phyloP scores from a whole-genome alignment of 495 filamentous ascomycete genomes.

The Neurospora terricola region DNA sequence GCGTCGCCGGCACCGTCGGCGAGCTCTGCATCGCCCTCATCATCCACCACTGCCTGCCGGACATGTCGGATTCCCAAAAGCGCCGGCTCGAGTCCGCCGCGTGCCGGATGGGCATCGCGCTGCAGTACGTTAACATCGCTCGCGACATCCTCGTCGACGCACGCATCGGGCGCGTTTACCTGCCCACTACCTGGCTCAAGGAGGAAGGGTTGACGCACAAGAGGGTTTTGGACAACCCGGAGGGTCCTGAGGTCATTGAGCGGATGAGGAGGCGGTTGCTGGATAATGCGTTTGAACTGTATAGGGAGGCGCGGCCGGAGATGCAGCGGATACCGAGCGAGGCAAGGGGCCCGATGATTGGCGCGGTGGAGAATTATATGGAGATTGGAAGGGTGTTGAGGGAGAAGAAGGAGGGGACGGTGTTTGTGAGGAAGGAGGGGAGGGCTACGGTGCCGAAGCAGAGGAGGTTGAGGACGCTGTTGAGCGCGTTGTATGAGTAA shows the following conservation, averaged over 20 bases:
- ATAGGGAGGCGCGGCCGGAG: conserved; percentile 34
- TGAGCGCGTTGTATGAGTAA: conserved; percentile 32
- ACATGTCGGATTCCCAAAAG: conserved; percentile 13
- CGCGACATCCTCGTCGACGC: conserved; percentile 57
- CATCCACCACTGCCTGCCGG: conserved; percentile 37
- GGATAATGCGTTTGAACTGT: conserved; percentile 44
- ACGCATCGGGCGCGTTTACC: conserved; percentile 48
- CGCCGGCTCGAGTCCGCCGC: conserved; percentile 35
- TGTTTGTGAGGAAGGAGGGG: conserved; percentile 31
- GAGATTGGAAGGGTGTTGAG: conserved; percentile 54
- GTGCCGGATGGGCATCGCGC: conserved; percentile 52
- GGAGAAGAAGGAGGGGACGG: conserved; percentile 14
- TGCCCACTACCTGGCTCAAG: conserved; percentile 51
- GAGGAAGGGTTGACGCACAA: conserved; percentile 41
- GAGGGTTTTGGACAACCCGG: conserved; percentile 40
- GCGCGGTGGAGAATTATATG: conserved; percentile 65
- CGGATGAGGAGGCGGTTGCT: conserved; percentile 42
- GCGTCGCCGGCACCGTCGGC: conserved; percentile 60
- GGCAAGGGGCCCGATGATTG: conserved; percentile 48
- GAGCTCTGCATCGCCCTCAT: conserved; percentile 54
- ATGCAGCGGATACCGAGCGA: conserved; percentile 48
- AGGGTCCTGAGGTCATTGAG: conserved; percentile 26
- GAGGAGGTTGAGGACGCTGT: conserved; percentile 44
- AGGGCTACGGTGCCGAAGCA: conserved; percentile 47
- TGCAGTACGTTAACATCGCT: conserved; percentile 64